These are phyloP conservation scores for Flueggea neowawraea DNA, from an alignment of 441 rosid species.

Conservation along the genomic window DNA sequence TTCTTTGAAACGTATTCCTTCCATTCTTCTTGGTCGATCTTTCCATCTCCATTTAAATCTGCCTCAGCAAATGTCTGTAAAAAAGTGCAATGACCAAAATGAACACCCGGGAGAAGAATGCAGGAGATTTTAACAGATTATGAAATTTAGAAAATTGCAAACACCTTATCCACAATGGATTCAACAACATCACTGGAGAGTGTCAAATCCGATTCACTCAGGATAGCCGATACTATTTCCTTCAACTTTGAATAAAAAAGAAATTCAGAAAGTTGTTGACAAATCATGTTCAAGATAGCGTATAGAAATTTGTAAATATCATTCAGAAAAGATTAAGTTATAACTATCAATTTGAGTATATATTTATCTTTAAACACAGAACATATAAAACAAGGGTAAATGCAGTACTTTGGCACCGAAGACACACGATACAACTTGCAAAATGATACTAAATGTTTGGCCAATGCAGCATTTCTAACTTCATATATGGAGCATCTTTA, in stretches of 20 bases:
- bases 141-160: conserved; percentile 1
- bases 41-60: conserved; percentile 65
- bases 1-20: conserved; percentile 53
- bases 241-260: conserved; percentile 40
- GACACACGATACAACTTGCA: too few relatives aligned
- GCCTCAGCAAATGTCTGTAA: conserved; percentile 61
- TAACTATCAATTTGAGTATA: too few relatives aligned
- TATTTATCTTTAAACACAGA: too few relatives aligned
- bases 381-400: too few relatives aligned
- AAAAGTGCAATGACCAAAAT: conserved; percentile 1
- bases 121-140: background rate
- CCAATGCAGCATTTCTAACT: too few relatives aligned
- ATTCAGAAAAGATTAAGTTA: too few relatives aligned
- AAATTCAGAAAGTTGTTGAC: background rate
- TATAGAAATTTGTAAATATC: too few relatives aligned
- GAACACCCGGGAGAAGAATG: background rate
- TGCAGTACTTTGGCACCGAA: too few relatives aligned
- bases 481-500: too few relatives aligned
- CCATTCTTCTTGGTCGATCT: conserved; percentile 83
- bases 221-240: conserved; percentile 71
- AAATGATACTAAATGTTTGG: too few relatives aligned
- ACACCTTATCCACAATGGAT: conserved; percentile 63
- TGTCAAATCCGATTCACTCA: conserved; percentile 54
- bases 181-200: conserved; percentile 48
- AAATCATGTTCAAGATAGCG: too few relatives aligned